phyloP scores from a whole-genome alignment of 768 basidiomycete genomes.

The Phanerochaete sordida region DNA sequence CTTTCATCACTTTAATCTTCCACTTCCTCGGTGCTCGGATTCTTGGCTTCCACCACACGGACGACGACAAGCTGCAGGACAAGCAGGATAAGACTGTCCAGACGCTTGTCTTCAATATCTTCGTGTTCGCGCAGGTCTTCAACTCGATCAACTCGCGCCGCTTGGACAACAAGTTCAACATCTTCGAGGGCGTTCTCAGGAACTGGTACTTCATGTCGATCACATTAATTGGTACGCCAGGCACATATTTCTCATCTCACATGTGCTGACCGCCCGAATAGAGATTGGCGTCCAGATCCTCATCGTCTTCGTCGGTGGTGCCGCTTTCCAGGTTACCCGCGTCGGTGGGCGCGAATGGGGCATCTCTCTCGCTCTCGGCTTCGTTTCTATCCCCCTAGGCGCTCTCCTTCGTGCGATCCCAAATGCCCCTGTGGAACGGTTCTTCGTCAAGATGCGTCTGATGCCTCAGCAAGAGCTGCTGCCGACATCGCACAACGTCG shows the following conservation, averaged over 20 bases:
- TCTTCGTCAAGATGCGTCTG: conserved; percentile 53
- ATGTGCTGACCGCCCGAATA: conserved; percentile 27
- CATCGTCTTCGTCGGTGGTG: conserved; percentile 88
- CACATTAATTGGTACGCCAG: conserved; percentile 71
- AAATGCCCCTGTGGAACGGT: conserved; percentile 68
- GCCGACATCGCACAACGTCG: conserved; percentile 56
- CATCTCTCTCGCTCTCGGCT: conserved; percentile 83
- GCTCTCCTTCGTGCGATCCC: conserved; percentile 77
- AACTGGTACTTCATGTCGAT: conserved; percentile 87
- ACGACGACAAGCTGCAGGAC: conserved; percentile 26
- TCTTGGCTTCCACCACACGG: conserved; percentile 48
- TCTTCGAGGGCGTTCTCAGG: conserved; percentile 75
- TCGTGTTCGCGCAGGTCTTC: conserved; percentile 97
- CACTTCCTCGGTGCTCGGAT: conserved; percentile 81
- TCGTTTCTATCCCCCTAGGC: conserved; percentile 86
- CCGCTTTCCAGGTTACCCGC: conserved; percentile 84
- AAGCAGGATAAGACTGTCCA: conserved; percentile 51
- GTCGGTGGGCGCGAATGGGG: conserved; percentile 89
- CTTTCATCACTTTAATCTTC: conserved; percentile 77
- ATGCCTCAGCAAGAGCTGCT: conserved; percentile 63
- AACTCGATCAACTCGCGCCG: conserved; percentile 91
- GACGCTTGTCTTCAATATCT: conserved; percentile 96
- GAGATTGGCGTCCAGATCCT: conserved; percentile 85
- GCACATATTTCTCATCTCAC: not conserved
- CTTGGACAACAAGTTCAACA: conserved; percentile 81